phyloP scores from a whole-genome alignment of 2,329 filamentous ascomycete species.

The Penicillium sp. region DNA sequence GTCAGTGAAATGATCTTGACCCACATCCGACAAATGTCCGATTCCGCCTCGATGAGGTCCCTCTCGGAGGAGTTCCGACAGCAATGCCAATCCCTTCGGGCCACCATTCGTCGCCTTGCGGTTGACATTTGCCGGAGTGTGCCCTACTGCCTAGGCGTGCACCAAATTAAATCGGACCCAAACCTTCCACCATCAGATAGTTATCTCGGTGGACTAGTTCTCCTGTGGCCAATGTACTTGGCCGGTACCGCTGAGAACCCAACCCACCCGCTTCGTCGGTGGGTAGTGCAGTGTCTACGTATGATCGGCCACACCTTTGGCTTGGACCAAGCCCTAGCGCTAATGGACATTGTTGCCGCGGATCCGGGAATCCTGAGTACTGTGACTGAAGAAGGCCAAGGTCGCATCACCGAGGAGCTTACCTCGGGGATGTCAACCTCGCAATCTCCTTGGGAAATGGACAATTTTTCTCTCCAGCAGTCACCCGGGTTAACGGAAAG shows the following conservation, averaged over 20 bases:
- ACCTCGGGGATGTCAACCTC: not conserved
- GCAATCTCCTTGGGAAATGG: not conserved
- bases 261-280: constrained; percentile 28
- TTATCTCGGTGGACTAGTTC: constrained; percentile 33
- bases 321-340: constrained; percentile 39
- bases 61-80: constrained; percentile 31
- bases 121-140: constrained; percentile 40
- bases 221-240: constrained; percentile 41
- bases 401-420: constrained; percentile 15
- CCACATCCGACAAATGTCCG: constrained; percentile 28
- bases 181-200: constrained; percentile 25
- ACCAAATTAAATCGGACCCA: constrained; percentile 10
- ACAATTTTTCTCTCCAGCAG: not conserved
- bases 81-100: constrained; percentile 31
- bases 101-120: constrained; percentile 29
- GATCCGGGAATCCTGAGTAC: constrained; percentile 28
- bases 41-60: constrained; percentile 17
- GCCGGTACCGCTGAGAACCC: constrained; percentile 34
- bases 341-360: constrained; percentile 34
- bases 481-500: not conserved
- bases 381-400: constrained; percentile 20
- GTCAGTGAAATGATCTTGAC: constrained; percentile 51
- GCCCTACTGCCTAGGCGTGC: constrained; percentile 36
- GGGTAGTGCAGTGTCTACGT: constrained; percentile 33
- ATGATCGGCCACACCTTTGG: constrained; percentile 38